Evolutionary conservation across 768 basidiomycete genomes (phyloP).

Genomic region (Pluteus cervinus): DNA sequence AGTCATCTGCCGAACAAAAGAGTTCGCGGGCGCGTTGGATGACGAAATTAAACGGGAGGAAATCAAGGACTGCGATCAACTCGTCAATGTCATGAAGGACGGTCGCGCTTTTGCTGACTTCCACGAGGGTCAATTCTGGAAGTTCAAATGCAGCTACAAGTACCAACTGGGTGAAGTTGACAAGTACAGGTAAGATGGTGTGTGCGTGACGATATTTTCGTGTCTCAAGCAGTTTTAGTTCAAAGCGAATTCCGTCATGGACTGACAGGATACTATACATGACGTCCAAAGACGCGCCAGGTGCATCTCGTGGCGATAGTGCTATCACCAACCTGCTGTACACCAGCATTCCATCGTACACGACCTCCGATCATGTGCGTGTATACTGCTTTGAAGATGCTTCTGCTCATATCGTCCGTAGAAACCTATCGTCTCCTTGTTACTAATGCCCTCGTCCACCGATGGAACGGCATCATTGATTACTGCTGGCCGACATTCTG

Average conservation of each 20-base stretch:
- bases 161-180: conserved; percentile 78
- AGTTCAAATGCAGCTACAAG: conserved; percentile 91
- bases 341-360: conserved; percentile 76
- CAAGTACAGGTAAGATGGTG: conserved; percentile 57
- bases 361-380: conserved; percentile 85
- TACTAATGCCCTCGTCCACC: conserved; percentile 51
- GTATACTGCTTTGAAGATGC: not conserved
- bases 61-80: conserved; percentile 69
- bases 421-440: conserved; percentile 84
- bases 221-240: conserved; percentile 28
- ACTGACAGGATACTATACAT: conserved; percentile 90
- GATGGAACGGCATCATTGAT: conserved; percentile 12
- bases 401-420: conserved; percentile 18
- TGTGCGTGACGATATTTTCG: conserved; percentile 1
- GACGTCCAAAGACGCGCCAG: conserved; percentile 61
- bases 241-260: conserved; percentile 80
- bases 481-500: conserved; percentile 41
- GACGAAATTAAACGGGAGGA: conserved; percentile 49
- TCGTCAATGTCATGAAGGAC: conserved; percentile 55
- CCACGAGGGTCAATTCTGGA: conserved; percentile 82
- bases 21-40: conserved; percentile 37
- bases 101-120: conserved; percentile 67
- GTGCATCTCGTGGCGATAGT: conserved; percentile 35
- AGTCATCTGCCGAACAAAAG: conserved; percentile 19
- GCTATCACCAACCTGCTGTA: conserved; percentile 69